phyloP scores from a whole-genome alignment of 2,329 filamentous ascomycete genomes.

The Catunica adiposa region DNA sequence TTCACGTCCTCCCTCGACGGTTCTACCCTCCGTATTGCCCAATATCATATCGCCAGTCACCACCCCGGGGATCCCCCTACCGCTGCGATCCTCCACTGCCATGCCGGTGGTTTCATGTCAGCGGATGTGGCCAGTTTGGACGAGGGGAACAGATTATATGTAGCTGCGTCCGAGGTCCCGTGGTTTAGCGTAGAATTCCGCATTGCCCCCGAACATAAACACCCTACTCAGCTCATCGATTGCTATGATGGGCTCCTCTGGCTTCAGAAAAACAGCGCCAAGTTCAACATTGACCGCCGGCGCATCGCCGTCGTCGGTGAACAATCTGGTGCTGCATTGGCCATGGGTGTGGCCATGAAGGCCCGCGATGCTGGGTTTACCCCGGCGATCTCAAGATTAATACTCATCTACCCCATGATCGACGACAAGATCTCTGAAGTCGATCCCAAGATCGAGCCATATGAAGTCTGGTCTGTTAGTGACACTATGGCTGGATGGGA shows the following conservation, averaged over 20 bases:
- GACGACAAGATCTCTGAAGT: constrained; percentile 19
- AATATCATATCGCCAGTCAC: constrained; percentile 3
- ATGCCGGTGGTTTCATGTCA: constrained; percentile 27
- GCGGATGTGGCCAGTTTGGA: constrained; percentile 22
- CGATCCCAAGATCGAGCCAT: constrained; percentile 8
- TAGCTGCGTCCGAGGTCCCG: constrained; percentile 23
- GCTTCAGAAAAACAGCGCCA: constrained; percentile 17
- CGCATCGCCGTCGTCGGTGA: constrained; percentile 17
- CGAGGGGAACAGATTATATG: constrained; percentile 21
- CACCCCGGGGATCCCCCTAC: constrained; percentile 2
- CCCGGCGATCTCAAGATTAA: constrained; percentile 20
- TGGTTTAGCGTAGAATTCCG: constrained; percentile 26
- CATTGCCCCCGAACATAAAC: constrained; percentile 26
- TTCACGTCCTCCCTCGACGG: constrained; percentile 3
- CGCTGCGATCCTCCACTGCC: constrained; percentile 23
- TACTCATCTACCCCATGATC: constrained; percentile 23
- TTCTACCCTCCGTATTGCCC: constrained; percentile 4
- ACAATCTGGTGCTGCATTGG: constrained; percentile 16
- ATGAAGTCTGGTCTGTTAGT: constrained; percentile 14
- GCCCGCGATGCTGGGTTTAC: constrained; percentile 18
- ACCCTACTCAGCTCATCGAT: constrained; percentile 23
- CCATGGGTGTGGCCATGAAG: constrained; percentile 24
- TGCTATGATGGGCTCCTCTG: constrained; percentile 20
- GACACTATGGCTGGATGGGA: constrained; percentile 18
- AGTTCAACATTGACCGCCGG: constrained; percentile 16